Conservation (phyloP, 2,329 filamentous ascomycete species). For the Leptographium procerum region DNA sequence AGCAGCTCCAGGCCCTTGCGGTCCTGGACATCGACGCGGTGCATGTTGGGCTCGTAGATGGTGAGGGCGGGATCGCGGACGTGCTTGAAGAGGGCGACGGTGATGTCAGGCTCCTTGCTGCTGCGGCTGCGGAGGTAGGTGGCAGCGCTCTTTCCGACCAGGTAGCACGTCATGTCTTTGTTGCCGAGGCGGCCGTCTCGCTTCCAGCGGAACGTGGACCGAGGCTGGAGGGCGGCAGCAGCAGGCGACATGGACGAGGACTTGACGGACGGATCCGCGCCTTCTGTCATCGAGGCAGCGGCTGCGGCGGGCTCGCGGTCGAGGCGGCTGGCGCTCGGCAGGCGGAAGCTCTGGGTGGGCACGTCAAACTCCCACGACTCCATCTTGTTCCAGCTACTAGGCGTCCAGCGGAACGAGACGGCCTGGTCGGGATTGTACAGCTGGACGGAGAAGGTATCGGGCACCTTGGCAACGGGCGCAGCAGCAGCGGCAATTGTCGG, state of each 20-base stretch:
- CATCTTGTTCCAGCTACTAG: slow-evolving; percentile 68
- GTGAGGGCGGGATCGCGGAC: slow-evolving; percentile 57
- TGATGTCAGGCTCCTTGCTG: slow-evolving; percentile 84
- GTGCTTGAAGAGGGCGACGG: slow-evolving; percentile 74
- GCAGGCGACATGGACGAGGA: slow-evolving; percentile 23
- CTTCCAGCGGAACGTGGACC: slow-evolving; percentile 79
- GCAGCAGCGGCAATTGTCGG: slow-evolving; percentile 29
- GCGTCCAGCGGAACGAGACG: slow-evolving; percentile 57
- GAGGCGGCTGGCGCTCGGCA: slow-evolving; percentile 65
- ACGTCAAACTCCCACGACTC: slow-evolving; percentile 88
- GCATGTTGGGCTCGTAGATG: slow-evolving; percentile 86
- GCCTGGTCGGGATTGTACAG: slow-evolving; percentile 91
- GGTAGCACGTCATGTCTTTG: slow-evolving; percentile 79
- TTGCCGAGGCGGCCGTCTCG: slow-evolving; percentile 67
- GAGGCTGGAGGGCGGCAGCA: slow-evolving; percentile 44
- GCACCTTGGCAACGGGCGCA: slow-evolving; percentile 58
- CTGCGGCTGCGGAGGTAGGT: slow-evolving; percentile 30
- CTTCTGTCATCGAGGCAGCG: slow-evolving; percentile 31
- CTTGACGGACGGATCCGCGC: not conserved
- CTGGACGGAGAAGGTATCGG: slow-evolving; percentile 69
- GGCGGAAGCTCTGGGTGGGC: slow-evolving; percentile 71
- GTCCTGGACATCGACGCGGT: slow-evolving; percentile 85
- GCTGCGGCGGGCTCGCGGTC: slow-evolving; percentile 51
- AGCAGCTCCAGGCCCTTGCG: slow-evolving; percentile 85
- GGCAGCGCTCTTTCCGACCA: slow-evolving; percentile 60